These are phyloP conservation scores for Fusarium ambrosium DNA, from an alignment of 2,329 filamentous ascomycete species.

Conservation along the genomic window DNA sequence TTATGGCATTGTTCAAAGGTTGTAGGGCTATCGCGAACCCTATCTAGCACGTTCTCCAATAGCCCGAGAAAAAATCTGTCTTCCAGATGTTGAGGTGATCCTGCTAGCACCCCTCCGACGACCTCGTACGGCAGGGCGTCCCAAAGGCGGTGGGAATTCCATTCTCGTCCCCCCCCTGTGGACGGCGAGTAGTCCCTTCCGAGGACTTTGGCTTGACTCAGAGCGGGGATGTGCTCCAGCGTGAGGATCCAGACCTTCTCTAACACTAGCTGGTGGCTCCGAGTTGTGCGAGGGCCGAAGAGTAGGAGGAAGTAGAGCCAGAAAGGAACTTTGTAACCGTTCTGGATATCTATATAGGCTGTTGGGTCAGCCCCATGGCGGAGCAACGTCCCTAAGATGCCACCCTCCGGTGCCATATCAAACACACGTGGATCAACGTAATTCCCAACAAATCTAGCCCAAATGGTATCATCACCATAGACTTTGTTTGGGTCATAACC, in stretches of 20 bases:
- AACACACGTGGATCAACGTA: no score
- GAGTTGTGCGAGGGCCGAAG: background rate
- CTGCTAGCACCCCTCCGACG: accelerated
- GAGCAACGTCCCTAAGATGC: background rate
- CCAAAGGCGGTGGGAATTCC: no score
- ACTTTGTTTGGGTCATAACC: background rate
- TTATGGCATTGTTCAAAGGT: background rate
- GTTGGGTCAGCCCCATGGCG: background rate
- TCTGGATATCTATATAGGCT: background rate
- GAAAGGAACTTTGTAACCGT: background rate
- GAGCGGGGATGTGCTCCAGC: background rate
- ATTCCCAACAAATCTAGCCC: no score
- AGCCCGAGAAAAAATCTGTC: background rate
- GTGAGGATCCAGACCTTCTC: conserved; percentile 4
- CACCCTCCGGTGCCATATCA: background rate
- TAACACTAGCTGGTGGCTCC: background rate
- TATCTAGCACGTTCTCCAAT: background rate
- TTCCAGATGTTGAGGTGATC: no score
- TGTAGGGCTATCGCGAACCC: background rate
- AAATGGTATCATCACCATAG: background rate
- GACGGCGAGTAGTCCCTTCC: background rate
- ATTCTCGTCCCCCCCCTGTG: no score
- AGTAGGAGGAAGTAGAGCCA: conserved; percentile 4
- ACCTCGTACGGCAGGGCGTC: no score
- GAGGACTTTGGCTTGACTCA: background rate